Evolutionary conservation across 768 basidiomycete genomes (phyloP), one percentile per base, ranked within the genome.

Genomic region (Naganishia antarctica): DNA sequence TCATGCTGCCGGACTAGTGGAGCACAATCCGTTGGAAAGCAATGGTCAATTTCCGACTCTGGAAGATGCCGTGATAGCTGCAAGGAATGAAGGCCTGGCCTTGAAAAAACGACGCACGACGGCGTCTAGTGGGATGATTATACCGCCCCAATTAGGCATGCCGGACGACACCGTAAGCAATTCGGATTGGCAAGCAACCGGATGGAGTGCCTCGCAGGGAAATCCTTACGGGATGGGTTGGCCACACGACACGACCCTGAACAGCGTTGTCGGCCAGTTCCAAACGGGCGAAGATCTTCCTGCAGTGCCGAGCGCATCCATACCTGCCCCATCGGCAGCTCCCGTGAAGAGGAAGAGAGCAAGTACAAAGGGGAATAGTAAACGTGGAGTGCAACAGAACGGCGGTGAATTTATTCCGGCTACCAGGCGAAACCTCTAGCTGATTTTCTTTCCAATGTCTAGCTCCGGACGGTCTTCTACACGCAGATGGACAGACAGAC

Each of bases 1-100:
- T 8, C 61, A 61, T 15, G 66, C 66, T 6, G 66, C 66, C 18
- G 66, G 61, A 31, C 37, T 67, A 25, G 51, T 51, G 9, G 66
- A 67, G 29, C 50, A 53, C 2, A 63, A 53, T 44, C 66, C 66
- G 13, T 49, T 67, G 50, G 61, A 57, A 37, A 34, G 11, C 2
- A 57, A 57, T 26, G 53, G 53, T 11, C 53, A 57, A 40, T 57
- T 40, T 25, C 31, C 53, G n/a, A 57, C 53, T n/a, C 53, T 57
- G 0, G 53, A 57, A 26, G 53, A 57, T n/a, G 63, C 53, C 12
- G 45, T 25, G 16, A 21, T 32, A 18, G 37, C 47, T 1, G 61
- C 48, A n/a, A 25, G 46, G 2, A 50, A 63, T 11, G 44, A 44
- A 48, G 62, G 49, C 4, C 11, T 41, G 44, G 62, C 49, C 12